Conservation (phyloP, 306 rosid species). For the cucumber (Cucumis sativus) region Cucumber_9930_V3 NC_026661.2:13061001-13061500, state of each 20-base stretch:
- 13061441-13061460: not conserved
- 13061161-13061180: not conserved
- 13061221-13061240: not conserved
- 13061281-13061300: not conserved
- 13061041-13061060: not conserved
- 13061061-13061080: not conserved
- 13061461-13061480: not conserved
- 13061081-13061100: not conserved
- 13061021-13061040: not conserved
- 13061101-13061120: not conserved
- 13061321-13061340: slow-evolving; percentile 19
- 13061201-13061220: not conserved
- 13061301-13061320: not conserved
- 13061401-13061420: slow-evolving; percentile 74
- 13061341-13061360: slow-evolving; percentile 71
- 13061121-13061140: not conserved
- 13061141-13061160: not conserved
- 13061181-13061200: not conserved
- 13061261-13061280: not conserved
- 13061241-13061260: not conserved
- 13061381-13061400: slow-evolving; percentile 77
- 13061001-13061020: not conserved
- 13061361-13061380: slow-evolving; percentile 72
- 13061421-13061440: slow-evolving; percentile 72
- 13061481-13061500: not conserved